phyloP scores from a whole-genome alignment of 345 rosid genomes.

The Euphorbia tirucalli region DNA sequence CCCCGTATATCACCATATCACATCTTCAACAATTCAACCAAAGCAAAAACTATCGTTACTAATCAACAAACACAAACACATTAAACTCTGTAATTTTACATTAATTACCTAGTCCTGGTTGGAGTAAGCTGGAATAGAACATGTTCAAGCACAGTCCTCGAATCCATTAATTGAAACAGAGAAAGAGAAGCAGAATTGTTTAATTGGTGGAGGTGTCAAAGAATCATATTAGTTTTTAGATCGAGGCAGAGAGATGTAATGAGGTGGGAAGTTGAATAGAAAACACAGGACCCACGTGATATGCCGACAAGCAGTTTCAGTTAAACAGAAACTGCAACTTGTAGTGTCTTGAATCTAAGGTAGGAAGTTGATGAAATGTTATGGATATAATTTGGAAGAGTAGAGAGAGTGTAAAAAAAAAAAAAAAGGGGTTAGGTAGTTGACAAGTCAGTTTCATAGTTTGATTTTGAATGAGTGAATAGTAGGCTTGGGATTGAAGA shows the following conservation, averaged over 20 bases:
- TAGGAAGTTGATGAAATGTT: conserved; percentile 11
- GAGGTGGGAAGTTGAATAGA: not conserved
- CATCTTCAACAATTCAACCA: conserved; percentile 49
- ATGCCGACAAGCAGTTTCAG: conserved; percentile 14
- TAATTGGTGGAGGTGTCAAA: not conserved
- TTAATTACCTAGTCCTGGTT: conserved; percentile 87
- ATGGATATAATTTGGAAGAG: not conserved
- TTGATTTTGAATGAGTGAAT: not conserved
- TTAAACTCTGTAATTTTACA: no score
- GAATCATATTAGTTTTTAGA: not conserved
- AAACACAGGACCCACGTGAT: conserved; percentile 22
- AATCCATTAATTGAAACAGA: conserved; percentile 63
- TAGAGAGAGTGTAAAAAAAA: not conserved
- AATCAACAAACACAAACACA: no score
- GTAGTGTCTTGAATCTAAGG: conserved; percentile 8
- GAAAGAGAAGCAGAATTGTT: conserved; percentile 11
- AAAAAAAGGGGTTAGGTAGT: conserved; percentile 10
- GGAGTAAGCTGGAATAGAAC: conserved; percentile 96
- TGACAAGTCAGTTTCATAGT: conserved; percentile 27
- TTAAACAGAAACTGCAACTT: not conserved
- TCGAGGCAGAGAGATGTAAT: no score
- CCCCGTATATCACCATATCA: conserved; percentile 78
- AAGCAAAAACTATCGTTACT: no score
- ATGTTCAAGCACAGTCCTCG: conserved; percentile 73
- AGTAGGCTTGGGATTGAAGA: conserved; percentile 23